Evolutionary conservation across 257 asterid genomes (phyloP), one percentile per base, ranked within the genome.

Genomic region (Solanum ossicruentum): DNA sequence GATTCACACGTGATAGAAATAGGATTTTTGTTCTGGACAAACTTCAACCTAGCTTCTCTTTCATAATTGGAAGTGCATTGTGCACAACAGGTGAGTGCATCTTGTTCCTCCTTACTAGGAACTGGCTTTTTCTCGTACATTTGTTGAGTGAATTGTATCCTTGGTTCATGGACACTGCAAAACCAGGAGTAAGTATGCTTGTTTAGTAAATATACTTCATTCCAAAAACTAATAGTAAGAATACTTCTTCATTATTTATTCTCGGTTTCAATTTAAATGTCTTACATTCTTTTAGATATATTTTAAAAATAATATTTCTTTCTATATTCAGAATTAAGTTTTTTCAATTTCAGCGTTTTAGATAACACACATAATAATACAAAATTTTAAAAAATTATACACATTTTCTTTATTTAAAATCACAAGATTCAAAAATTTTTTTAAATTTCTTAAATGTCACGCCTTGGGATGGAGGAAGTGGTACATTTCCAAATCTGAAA

Each of bases 1-100:
- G 83, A 81, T 26, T 83, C 80, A 83, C 87, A 72, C 28, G 81
- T 55, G n/a, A 26, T 81, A 52, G 89, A 56, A n/a, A 56, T 56
- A 56, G 21, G 61, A 49, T 41, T 84, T 58, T 84, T 87, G n/a
- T 82, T 88, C 26, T 90, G 92, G 66, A 52, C 51, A 66, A 88
- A 85, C 51, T 86, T 91, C 58, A 90, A 85, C 11, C 86, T 84
- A 52, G 88, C 91, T 87, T 95, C 98, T 83, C 88, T 92, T 83
- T 94, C 95, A 88, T 91, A 95, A 83, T 86, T 93, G 85, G 91
- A 90, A 72, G 65, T 89, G 91, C 98, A 93, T 89, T 94, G 95
- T 55, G 88, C 86, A 57, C 98, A 95, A 79, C 98, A 94, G 51
- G 83, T 92, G 45, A 95, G 90, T 54, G 61, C 86, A 71, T 90